phyloP scores from a whole-genome alignment of 2,329 filamentous ascomycete genomes.

The Daldinia sp. region DNA sequence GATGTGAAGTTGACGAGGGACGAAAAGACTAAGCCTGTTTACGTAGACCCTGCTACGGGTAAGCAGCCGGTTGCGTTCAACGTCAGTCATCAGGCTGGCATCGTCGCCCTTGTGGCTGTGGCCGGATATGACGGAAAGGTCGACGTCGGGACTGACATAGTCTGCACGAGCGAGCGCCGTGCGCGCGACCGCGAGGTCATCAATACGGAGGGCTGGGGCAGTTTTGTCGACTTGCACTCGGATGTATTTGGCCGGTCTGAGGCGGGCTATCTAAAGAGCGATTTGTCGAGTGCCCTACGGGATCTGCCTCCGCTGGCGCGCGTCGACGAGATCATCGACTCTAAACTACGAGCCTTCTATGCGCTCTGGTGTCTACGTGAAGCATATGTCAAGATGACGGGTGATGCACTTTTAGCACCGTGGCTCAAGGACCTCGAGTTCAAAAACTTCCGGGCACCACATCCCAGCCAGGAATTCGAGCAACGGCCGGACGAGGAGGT shows the following conservation, averaged over 20 bases:
- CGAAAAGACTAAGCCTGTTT: constrained; percentile 63
- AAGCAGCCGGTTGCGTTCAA: constrained; percentile 70
- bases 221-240: constrained; percentile 75
- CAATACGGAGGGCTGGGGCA: constrained; percentile 63
- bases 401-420: constrained; percentile 75
- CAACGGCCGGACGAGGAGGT: constrained; percentile 46
- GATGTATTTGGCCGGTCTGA: constrained; percentile 74
- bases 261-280: constrained; percentile 65
- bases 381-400: constrained; percentile 84
- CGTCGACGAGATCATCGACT: constrained; percentile 58
- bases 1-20: constrained; percentile 65
- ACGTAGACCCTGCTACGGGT: constrained; percentile 57
- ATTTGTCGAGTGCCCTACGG: constrained; percentile 41
- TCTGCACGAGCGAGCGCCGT: constrained; percentile 75
- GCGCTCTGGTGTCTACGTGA: constrained; percentile 82
- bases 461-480: constrained; percentile 40
- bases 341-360: constrained; percentile 75
- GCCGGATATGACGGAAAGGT: constrained; percentile 46
- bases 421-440: constrained; percentile 80
- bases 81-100: constrained; percentile 78
- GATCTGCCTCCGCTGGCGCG: constrained; percentile 38
- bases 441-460: constrained; percentile 65
- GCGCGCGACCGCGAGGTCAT: constrained; percentile 68
- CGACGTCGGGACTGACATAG: constrained; percentile 77
- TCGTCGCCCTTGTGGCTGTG: constrained; percentile 72